Evolutionary conservation across 2,329 filamentous ascomycete species (phyloP).

Genomic region (Colletotrichum euphorbiae): DNA sequence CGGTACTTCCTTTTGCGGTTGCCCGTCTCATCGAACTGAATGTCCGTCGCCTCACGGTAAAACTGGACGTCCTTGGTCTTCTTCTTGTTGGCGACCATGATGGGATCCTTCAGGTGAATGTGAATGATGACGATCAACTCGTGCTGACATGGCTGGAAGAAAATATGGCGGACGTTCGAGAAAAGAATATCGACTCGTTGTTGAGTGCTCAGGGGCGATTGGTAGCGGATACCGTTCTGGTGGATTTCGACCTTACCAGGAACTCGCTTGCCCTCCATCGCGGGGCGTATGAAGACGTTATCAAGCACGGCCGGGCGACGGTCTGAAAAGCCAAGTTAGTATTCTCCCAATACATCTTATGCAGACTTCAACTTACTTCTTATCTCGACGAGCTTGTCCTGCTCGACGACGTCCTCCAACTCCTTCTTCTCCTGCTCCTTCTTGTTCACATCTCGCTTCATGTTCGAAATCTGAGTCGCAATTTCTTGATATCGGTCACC

Average conservation of each 20-base stretch:
- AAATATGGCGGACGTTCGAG: constrained; percentile 97
- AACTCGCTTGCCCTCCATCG: constrained; percentile 96
- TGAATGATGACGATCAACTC: constrained; percentile 98
- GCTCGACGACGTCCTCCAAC: constrained; percentile 98
- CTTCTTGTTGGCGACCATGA: constrained; percentile 96
- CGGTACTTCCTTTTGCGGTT: constrained; percentile 98
- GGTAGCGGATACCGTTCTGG: constrained; percentile 97
- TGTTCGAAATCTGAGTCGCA: constrained; percentile 90
- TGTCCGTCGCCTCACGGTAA: constrained; percentile 96
- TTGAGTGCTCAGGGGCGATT: constrained; percentile 82
- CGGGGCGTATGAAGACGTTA: constrained; percentile 94
- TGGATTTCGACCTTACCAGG: constrained; percentile 97
- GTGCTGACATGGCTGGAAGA: constrained; percentile 97
- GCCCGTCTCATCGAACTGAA: constrained; percentile 98
- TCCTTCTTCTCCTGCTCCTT: constrained; percentile 99
- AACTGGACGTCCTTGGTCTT: constrained; percentile 99
- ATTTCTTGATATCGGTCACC: constrained; percentile 91
- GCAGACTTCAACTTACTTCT: constrained; percentile 72
- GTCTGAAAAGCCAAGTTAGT: constrained; percentile 61
- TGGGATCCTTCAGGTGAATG: constrained; percentile 96
- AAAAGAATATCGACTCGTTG: constrained; percentile 94
- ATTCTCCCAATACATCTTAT: not conserved
- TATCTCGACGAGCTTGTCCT: constrained; percentile 96
- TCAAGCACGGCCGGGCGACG: constrained; percentile 90
- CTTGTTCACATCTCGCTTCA: constrained; percentile 92